These are phyloP conservation scores for Termitomyces sp. DNA, from an alignment of 768 basidiomycete species.

Conservation along the genomic window DNA sequence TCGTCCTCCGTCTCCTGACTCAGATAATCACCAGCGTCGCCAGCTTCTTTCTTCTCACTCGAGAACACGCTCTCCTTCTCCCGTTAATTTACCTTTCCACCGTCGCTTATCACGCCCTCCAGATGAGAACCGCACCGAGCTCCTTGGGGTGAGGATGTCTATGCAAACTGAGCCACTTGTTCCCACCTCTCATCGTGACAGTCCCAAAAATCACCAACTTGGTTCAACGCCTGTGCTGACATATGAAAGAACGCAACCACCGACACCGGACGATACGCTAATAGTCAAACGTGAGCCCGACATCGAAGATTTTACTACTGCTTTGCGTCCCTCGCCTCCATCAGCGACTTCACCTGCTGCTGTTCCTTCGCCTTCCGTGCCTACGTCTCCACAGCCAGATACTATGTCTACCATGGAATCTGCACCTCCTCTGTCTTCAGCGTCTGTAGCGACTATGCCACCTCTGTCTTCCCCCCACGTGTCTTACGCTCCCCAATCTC, in stretches of 20 bases:
- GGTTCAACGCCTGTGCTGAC: not conserved
- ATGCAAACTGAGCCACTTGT: not conserved
- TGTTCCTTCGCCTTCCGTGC: not conserved
- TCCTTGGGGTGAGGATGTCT: not conserved
- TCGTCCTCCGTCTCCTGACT: not conserved
- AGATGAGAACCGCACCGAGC: not conserved
- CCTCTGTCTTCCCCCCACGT: not conserved
- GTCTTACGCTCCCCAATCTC: not conserved
- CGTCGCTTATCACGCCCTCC: slow-evolving; percentile 2
- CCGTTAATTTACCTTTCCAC: not conserved
- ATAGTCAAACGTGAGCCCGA: slow-evolving; percentile 10
- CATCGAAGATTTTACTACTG: not conserved
- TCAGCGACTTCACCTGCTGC: not conserved
- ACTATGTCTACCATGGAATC: not conserved
- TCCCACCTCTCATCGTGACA: not conserved
- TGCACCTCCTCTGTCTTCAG: not conserved
- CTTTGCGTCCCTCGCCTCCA: not conserved
- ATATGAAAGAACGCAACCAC: not conserved
- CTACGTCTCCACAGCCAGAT: not conserved
- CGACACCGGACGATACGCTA: not conserved
- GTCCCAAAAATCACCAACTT: not conserved
- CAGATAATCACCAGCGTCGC: not conserved
- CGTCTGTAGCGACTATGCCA: not conserved
- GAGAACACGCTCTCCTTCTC: not conserved
- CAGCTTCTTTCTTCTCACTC: not conserved